Evolutionary conservation across 164 flowering plant genomes (phyloP), one percentile per base, ranked within the genome.

Genomic region (Stephania japonica): DNA sequence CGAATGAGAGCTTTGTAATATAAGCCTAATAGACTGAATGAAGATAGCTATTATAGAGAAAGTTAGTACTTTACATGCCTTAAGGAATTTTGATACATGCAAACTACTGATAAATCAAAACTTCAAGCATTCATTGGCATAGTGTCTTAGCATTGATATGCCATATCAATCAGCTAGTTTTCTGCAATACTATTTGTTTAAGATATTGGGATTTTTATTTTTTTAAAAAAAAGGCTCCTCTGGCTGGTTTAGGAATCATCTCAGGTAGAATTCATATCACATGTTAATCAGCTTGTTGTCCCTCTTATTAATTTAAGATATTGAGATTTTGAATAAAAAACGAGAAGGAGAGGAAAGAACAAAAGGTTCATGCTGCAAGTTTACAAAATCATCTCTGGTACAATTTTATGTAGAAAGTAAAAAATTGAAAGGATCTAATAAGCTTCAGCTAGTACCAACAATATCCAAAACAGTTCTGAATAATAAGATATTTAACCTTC

Each of bases 401-500:
- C 56, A 3, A 10, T 49, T 16, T 49, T 10, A 49, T 0, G 0
- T 10, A 10, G 56, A 49, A 49, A 49, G 56, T 16, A 49, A 49
- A 49, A 49, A 10, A 49, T 16, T 16, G 18, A 49, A 49, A 10
- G 56, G 18, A 56, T 56, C n/a, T 56, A n/a, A 56, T 18, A 56
- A 6, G 0, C 70, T 68, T 78, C 68, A 26, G 77, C 76, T 70
- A 70, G 62, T 9, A 10, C 81, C 73, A 56, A 75, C 80, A 86
- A 82, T 82, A 76, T 80, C 73, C 85, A 32, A 79, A 81, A 81
- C 85, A 82, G 81, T 86, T 87, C 83, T 81, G 81, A 72, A 75
- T 82, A 85, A 78, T 79, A 77, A 87, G 84, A 83, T 72, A 75
- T 72, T 76, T 84, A 80, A 93, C 97, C 98, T 89, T 95, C 97